Base-by-base conservation (phyloP, 352 stramenopile species). In the Phytopythium cucurbitacearum region DNA sequence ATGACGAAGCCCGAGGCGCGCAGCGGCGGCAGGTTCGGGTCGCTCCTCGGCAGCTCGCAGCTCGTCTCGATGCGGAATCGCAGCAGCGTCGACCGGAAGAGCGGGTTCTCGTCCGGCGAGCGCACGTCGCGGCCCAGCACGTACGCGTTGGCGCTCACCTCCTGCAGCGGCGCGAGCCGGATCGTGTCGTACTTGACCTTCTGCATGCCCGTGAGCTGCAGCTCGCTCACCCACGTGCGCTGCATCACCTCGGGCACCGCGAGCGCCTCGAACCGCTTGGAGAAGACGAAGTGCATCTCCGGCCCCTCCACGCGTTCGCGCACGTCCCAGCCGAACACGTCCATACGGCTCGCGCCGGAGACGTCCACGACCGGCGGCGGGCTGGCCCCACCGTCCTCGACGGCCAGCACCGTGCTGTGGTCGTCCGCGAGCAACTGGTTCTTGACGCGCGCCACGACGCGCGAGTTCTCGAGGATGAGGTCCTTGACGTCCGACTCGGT, bases 291-390 rank as follows among this genome's bases (percentile, higher is more conserved):
- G 56, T 64, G 62, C 62, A 84, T 72, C 41, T 79, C 67, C 34
- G 57, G 65, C 5, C 71, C 70, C 4, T 53, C 50, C n/a, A 76
- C 57, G 13, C 63, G 70, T 12, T 69, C 60, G 3, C 68, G 55
- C 8, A 80, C 40, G 46, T 79, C 65, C 73, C 71, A 80, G 36
- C 65, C 70, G 36, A 80, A 76, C 16, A 84, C 56, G n/a, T 80
- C 67, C 33, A 53, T 53, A 21, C 32, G 33, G 7, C 1, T 21
- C 12, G 45, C 0, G 36, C n/a, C 2, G 47, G 47, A 8, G 47
- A 53, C 15, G 47, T 15, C 36, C n/a, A 40, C 45, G 45, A 32
- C 36, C 7, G 12, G 8, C 21, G 35, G 4, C 12, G 46, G 46
- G 34, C 46, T 51, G 32, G n/a, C 35, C 5, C 45, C 12, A 0